Conservation (phyloP, 1,139 yeast genomes). For the Debaryomyces robertsiae region DNA sequence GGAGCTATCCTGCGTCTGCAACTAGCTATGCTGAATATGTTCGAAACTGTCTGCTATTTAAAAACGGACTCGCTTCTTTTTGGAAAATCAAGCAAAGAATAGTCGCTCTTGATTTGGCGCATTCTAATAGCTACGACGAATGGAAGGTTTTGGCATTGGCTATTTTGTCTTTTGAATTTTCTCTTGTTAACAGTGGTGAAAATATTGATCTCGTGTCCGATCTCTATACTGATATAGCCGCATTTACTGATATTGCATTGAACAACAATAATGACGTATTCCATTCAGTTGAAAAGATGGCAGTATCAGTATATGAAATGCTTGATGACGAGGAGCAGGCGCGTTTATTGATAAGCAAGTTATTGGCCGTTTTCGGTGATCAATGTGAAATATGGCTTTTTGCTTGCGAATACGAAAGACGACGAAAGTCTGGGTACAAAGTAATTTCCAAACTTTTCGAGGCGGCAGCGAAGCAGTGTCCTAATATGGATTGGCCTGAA, state of each 20-base stretch:
- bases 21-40: slow-evolving; percentile 34
- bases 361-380: slow-evolving; percentile 29
- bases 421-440: slow-evolving; percentile 23
- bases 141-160: slow-evolving; percentile 42
- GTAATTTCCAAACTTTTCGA: slow-evolving; percentile 29
- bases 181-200: slow-evolving; percentile 14
- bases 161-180: slow-evolving; percentile 23
- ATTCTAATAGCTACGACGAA: slow-evolving; percentile 28
- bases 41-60: slow-evolving; percentile 22
- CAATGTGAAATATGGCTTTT: slow-evolving; percentile 54
- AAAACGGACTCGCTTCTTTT: slow-evolving; percentile 15
- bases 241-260: slow-evolving; percentile 26
- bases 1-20: slow-evolving; percentile 26
- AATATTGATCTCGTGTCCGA: slow-evolving; percentile 12
- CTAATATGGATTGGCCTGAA: slow-evolving; percentile 53
- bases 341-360: slow-evolving; percentile 23
- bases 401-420: slow-evolving; percentile 41
- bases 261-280: slow-evolving; percentile 31
- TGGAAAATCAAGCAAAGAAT: slow-evolving; percentile 16
- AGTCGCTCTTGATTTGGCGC: slow-evolving; percentile 21
- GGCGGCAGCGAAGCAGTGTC: slow-evolving; percentile 32
- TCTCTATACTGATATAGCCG: slow-evolving; percentile 16
- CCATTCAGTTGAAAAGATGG: slow-evolving; percentile 46
- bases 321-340: slow-evolving; percentile 31
- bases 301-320: slow-evolving; percentile 32